Evolutionary conservation across 2,329 filamentous ascomycete species (phyloP).

Genomic region (Grosmannia penicillata): DNA sequence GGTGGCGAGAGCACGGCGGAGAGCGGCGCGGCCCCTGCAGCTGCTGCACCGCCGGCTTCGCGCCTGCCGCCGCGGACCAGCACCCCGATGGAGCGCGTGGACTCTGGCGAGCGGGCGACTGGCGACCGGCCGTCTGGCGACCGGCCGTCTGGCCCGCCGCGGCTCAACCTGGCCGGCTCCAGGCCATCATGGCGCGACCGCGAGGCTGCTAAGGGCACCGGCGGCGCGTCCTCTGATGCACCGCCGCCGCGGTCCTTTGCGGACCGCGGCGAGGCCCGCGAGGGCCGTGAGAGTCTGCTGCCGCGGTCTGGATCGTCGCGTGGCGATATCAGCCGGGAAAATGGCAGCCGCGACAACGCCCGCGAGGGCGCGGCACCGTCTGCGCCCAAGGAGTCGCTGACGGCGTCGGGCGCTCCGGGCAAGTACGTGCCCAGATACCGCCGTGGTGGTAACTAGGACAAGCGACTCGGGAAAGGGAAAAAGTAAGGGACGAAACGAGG

Average conservation of each 20-base stretch:
- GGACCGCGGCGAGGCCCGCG: no score
- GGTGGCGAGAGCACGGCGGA: conserved; percentile 12
- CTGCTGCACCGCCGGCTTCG: conserved; percentile 8
- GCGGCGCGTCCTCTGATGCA: conserved; percentile 2
- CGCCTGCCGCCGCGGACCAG: conserved; percentile 16
- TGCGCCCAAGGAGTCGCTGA: conserved; percentile 30
- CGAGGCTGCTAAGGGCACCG: conserved; percentile 30
- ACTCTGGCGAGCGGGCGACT: conserved; percentile 22
- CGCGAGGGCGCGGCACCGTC: conserved; percentile 23
- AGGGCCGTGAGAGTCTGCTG: conserved; percentile 25
- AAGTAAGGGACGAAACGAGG: neutral
- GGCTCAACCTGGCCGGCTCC: conserved; percentile 37
- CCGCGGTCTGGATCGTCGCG: conserved; percentile 26
- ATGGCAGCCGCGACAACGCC: conserved; percentile 17
- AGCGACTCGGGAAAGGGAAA: neutral
- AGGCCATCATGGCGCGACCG: conserved; percentile 47
- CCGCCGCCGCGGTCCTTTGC: conserved; percentile 18
- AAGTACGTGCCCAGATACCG: conserved; percentile 41
- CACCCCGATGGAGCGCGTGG: conserved; percentile 23
- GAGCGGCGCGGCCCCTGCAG: conserved; percentile 16
- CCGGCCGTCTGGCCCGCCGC: conserved; percentile 28
- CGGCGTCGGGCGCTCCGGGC: conserved; percentile 36
- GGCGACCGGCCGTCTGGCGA: conserved; percentile 19
- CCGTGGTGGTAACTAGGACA: conserved; percentile 12
- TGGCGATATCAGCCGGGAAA: conserved; percentile 18